Evolutionary conservation across 345 rosid species (phyloP), one percentile per base, ranked within the genome.

Genomic region (Fremontodendron californicum): DNA sequence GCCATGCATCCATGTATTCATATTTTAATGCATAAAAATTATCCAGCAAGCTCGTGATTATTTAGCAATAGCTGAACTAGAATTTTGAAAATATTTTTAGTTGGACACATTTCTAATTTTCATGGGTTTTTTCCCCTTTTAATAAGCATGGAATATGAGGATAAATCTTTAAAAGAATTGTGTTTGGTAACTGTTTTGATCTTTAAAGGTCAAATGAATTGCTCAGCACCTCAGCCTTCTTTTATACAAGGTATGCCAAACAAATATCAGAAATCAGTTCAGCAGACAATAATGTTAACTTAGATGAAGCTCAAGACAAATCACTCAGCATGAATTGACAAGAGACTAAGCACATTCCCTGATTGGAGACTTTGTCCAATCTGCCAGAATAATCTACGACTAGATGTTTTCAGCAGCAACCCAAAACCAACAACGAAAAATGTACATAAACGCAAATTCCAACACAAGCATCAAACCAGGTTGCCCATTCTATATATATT

Each of bases 331-430:
- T 15, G 33, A 39, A 16, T 57, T 73, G 51, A 39, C 19, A 23
- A 51, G n/a, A 73, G n/a, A 54, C 23, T 13, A 42, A 2, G 21
- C 66, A 40, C 66, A 29, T 40, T 29, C 57, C 35, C 29, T 29
- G 69, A 58, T 29, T 43, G 54, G 61, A 74, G 9, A 23, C 58
- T 46, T 74, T 60, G 25, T 42, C 45, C 77, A 78, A 74, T 52
- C 37, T 19, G 27, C 7, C 58, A 70, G 27, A 70, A 33, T 31
- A 71, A 18, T 49, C 25, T 9, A 29, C 31, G 58, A 25, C 8
- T 25, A 16, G 42, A 48, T 18, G 21, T 29, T 71, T 71, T 31
- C 54, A 46, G 61, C 5, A 67, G 37, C 11, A 49, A 68, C 61
- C 25, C 5, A 62, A 11, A 61, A 31, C 55, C 19, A 63, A 23